A percentile compares a stretch with the other conserved stretches of the same genome.
phyloP scores from a whole-genome alignment of 2,329 filamentous ascomycete genomes.

The Zymoseptoria brevis region DNA sequence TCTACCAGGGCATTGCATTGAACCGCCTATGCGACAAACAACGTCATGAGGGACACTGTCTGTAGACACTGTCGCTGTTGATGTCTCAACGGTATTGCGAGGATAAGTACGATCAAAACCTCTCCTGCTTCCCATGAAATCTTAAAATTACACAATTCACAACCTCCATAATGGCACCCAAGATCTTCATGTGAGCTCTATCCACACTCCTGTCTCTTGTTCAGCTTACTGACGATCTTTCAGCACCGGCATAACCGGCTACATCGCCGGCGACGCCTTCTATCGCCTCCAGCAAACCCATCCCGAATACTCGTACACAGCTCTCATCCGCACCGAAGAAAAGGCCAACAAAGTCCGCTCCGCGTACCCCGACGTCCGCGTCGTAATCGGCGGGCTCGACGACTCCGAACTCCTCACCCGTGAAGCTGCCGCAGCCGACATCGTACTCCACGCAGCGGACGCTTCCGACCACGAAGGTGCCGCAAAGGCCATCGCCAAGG shows the following conservation, averaged over 20 bases:
- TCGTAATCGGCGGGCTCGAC: conserved; percentile 47
- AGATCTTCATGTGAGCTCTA: conserved; percentile 25
- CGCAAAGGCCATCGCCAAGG: conserved; percentile 44
- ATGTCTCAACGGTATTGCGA: not conserved
- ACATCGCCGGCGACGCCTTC: conserved; percentile 41
- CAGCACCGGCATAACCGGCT: conserved; percentile 31
- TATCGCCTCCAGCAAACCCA: conserved; percentile 39
- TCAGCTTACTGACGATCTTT: not conserved
- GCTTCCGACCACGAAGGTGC: conserved; percentile 41
- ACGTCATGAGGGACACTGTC: too few species aligned
- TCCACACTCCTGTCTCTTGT: not conserved
- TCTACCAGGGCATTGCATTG: too few species aligned
- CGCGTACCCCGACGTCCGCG: conserved; percentile 31
- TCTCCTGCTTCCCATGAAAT: not conserved
- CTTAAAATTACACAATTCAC: not conserved
- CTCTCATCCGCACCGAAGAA: conserved; percentile 43
- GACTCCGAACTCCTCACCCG: conserved; percentile 38
- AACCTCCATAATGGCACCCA: conserved; percentile 16
- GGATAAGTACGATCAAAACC: not conserved
- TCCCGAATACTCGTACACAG: conserved; percentile 44
- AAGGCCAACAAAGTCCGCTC: conserved; percentile 37
- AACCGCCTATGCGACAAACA: too few species aligned
- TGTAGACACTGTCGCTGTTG: too few species aligned
- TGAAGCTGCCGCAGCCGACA: conserved; percentile 44
- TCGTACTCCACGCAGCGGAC: conserved; percentile 44